Conservation (phyloP, 345 rosid species). For the Euphorbia peplus region DNA sequence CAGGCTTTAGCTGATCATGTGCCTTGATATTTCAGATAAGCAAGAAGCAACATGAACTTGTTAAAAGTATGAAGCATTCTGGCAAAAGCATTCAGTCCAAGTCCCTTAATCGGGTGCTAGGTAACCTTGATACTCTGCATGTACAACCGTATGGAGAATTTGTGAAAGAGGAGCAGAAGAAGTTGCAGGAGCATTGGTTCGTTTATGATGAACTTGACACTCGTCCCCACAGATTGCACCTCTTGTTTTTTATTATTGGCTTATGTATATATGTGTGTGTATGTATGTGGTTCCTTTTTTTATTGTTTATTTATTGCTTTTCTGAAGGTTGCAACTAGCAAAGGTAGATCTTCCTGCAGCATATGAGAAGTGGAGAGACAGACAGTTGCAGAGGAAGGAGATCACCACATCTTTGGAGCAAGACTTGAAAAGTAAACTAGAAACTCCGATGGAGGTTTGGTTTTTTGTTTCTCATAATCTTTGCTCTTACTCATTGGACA, state of each 20-base stretch:
- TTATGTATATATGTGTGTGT: conserved; percentile 7
- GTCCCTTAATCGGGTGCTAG: conserved; percentile 69
- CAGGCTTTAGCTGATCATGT: conserved; percentile 23
- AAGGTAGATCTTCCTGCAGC: conserved; percentile 65
- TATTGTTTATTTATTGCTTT: conserved; percentile 2
- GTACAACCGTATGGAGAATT: conserved; percentile 85
- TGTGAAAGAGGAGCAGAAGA: conserved; percentile 82
- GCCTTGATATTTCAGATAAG: conserved; percentile 61
- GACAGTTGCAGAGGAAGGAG: conserved; percentile 46
- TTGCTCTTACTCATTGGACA: not conserved
- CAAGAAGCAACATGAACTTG: conserved; percentile 88
- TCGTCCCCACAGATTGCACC: conserved; percentile 10
- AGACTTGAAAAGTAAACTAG: conserved; percentile 51
- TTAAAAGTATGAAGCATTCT: conserved; percentile 81
- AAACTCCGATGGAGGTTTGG: conserved; percentile 48
- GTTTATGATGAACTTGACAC: conserved; percentile 32
- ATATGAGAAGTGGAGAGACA: conserved; percentile 60
- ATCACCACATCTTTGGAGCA: conserved; percentile 50
- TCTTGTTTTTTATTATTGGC: not conserved
- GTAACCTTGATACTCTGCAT: conserved; percentile 57
- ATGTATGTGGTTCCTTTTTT: not conserved
- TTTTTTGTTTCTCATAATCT: conserved; percentile 6
- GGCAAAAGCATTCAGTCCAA: conserved; percentile 73
- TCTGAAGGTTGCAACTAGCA: conserved; percentile 64
- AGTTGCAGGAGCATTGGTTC: conserved; percentile 79